Evolutionary conservation across 2,329 filamentous ascomycete species (phyloP).

Genomic region (Ceratocystis cubensis): DNA sequence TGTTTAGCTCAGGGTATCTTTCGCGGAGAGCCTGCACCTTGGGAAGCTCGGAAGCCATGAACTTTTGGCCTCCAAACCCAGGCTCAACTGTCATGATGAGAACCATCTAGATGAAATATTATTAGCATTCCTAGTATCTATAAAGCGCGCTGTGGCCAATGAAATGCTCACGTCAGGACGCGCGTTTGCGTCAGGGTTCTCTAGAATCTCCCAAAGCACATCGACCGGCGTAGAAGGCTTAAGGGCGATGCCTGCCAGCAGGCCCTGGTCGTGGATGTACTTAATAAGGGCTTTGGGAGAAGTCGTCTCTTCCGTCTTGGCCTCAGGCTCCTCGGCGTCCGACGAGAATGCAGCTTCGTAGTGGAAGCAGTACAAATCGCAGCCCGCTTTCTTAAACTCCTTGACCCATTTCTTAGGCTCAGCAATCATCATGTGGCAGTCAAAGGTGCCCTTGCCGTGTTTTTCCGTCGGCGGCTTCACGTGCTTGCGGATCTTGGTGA

Average conservation of each 20-base stretch:
- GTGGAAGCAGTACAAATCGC: slow-evolving; percentile 99
- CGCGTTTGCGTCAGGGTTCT: slow-evolving; percentile 58
- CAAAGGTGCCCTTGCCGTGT: slow-evolving; percentile 79
- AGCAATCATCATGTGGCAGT: slow-evolving; percentile 99
- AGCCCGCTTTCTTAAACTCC: slow-evolving; percentile 85
- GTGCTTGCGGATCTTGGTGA: slow-evolving; percentile 81
- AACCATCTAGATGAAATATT: slow-evolving; percentile 58
- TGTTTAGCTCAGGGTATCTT: slow-evolving; percentile 83
- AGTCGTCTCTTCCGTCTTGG: slow-evolving; percentile 56
- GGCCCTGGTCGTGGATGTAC: slow-evolving; percentile 78
- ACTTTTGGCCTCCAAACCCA: slow-evolving; percentile 95
- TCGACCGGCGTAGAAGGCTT: slow-evolving; percentile 87
- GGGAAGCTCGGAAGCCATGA: slow-evolving; percentile 90
- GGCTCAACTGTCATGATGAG: slow-evolving; percentile 97
- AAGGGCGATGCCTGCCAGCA: slow-evolving; percentile 88
- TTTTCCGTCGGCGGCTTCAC: slow-evolving; percentile 60
- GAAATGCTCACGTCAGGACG: slow-evolving; percentile 64
- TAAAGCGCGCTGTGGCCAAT: not conserved
- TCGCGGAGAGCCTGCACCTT: slow-evolving; percentile 77
- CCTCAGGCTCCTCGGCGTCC: slow-evolving; percentile 67
- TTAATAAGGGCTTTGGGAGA: slow-evolving; percentile 72
- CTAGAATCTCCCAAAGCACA: slow-evolving; percentile 82
- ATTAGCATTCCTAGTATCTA: slow-evolving; percentile 19
- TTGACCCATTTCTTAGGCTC: slow-evolving; percentile 99
- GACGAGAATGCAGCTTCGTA: slow-evolving; percentile 91